Base-by-base conservation (phyloP, 495 filamentous ascomycete species). In the Pseudotulostoma volvatum region DNA sequence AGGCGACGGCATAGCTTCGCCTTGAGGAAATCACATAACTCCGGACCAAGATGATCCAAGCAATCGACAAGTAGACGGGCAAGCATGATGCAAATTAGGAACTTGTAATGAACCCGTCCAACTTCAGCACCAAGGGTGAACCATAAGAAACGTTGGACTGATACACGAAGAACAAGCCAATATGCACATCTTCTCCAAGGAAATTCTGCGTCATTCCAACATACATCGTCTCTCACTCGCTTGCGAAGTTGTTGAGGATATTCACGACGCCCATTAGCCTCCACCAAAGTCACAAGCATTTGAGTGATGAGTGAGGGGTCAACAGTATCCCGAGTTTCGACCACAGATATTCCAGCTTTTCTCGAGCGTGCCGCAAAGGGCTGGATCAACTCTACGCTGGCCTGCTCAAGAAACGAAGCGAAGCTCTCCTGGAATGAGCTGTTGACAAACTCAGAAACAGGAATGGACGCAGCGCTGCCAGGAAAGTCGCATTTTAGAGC, bases 91-190 rank as follows among this genome's bases (percentile, higher is more conserved):
- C 59, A 64, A 2, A 75, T 60, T 1, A 79, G 48, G 31, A 66
- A 53, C 42, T 81, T 81, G 62, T 79, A 80, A 3, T 59, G 50
- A 1, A 67, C 35, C n/a, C 60, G 58, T 0, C 73, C 76, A 3
- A 44, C 9, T 3, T 63, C 57, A 7, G 36, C 48, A 1, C 73
- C 74, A 3, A 71, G 52, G 0, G 46, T 9, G 7, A 60, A 32
- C 31, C 48, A 63, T 0, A 78, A 54, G 7, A 63, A 54, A 1
- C 73, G 63, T 18, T 72, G 61, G 11, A 67, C 44, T 0, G 53
- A 53, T 1, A 81, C 73, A 0, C 76, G 64, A 9, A 79, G 50
- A 1, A 76, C 57, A 3, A 81, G 67, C 69, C 71, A 80, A 30
- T 63, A 57, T 0, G 76, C 63, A 8, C 49, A 53, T 23, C 75